A percentile compares a stretch with the other conserved stretches of the same genome.
Evolutionary conservation across 768 basidiomycete genomes (phyloP).

Genomic region (Leccinellum luteum): DNA sequence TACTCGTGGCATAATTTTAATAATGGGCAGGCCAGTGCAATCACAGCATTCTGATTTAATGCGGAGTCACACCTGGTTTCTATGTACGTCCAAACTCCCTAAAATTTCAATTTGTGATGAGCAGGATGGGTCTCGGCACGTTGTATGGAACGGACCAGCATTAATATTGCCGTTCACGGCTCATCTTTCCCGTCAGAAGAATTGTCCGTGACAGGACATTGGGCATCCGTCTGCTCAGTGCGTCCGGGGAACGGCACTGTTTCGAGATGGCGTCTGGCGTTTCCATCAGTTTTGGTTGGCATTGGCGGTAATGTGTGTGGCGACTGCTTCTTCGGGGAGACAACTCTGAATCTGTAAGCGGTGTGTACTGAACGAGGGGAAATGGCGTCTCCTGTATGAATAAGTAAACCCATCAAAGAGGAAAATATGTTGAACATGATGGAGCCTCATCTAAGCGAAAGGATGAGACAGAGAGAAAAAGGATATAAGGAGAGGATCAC

Average conservation of each 20-base stretch:
- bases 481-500: neutral
- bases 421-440: neutral
- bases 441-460: neutral
- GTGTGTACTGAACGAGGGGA: neutral
- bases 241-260: neutral
- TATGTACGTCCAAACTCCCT: neutral
- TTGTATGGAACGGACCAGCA: neutral
- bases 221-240: neutral
- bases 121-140: neutral
- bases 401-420: too few species aligned
- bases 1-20: neutral
- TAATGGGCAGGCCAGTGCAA: neutral
- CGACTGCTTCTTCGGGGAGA: neutral
- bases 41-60: neutral
- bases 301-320: neutral
- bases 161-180: neutral
- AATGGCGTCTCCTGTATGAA: neutral
- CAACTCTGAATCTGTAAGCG: neutral
- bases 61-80: neutral
- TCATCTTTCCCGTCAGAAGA: neutral
- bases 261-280: neutral
- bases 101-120: neutral
- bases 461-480: neutral
- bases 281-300: neutral
- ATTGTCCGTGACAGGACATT: neutral